A percentile compares a stretch with the other conserved stretches of the same genome.
phyloP scores from a whole-genome alignment of 176 grass and related monocot genomes.

The Aechmea fasciata region DNA sequence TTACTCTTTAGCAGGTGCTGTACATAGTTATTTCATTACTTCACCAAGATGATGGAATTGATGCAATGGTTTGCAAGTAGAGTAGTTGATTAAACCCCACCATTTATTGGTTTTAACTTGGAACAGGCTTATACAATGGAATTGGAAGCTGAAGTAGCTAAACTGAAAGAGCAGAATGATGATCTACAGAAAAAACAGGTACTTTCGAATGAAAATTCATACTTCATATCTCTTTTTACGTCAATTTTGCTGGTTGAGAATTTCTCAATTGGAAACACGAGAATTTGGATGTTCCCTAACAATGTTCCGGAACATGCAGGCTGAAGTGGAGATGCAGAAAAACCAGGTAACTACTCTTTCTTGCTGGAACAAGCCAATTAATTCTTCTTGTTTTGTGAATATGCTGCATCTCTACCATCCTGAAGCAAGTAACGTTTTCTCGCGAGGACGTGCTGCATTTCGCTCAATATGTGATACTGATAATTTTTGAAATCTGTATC shows the following conservation, averaged over 20 bases:
- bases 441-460: not conserved
- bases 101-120: constrained; percentile 19
- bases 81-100: constrained; percentile 4
- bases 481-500: no score
- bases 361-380: not conserved
- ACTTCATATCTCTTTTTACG: not conserved
- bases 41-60: no score
- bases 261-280: not conserved
- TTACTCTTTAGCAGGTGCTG: not conserved
- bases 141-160: constrained; percentile 84
- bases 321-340: constrained; percentile 56
- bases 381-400: not conserved
- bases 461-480: no score
- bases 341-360: constrained; percentile 50
- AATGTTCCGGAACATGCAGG: constrained; percentile 31
- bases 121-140: constrained; percentile 78
- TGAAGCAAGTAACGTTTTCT: no score
- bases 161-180: constrained; percentile 62
- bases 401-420: not conserved
- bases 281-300: not conserved
- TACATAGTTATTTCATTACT: not conserved
- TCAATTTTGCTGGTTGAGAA: not conserved
- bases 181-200: constrained; percentile 74
- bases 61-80: not conserved
- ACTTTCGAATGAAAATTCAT: not conserved